These are phyloP conservation scores for Circinella minor DNA, from an alignment of 371 early-diverging fungal species.

Conservation along the genomic window DNA sequence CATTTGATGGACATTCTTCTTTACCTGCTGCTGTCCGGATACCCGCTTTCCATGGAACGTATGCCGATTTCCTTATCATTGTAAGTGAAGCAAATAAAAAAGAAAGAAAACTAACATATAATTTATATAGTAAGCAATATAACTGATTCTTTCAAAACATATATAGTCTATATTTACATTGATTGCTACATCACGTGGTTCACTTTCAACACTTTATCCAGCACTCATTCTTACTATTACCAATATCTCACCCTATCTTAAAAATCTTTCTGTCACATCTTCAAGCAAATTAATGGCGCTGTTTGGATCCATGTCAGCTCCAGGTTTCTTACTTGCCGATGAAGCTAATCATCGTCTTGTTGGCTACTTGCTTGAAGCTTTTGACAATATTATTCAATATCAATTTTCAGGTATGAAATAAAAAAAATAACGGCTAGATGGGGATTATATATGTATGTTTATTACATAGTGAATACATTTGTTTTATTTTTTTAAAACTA, in stretches of 20 bases:
- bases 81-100: conserved; percentile 34
- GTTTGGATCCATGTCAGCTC: conserved; percentile 77
- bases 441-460: too few species aligned
- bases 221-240: conserved; percentile 75
- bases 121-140: background rate
- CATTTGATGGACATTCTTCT: conserved; percentile 71
- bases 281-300: conserved; percentile 75
- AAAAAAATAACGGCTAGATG: too few species aligned
- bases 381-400: conserved; percentile 84
- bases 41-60: conserved; percentile 76
- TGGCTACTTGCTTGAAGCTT: conserved; percentile 74
- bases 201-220: conserved; percentile 74
- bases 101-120: too few species aligned
- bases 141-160: too few species aligned
- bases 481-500: background rate
- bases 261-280: conserved; percentile 73
- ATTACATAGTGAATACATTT: too few species aligned
- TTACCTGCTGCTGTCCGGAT: conserved; percentile 70
- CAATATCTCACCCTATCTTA: conserved; percentile 83
- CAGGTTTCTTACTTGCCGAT: conserved; percentile 80
- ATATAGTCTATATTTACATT: conserved; percentile 72
- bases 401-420: conserved; percentile 58
- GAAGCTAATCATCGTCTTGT: conserved; percentile 76
- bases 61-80: conserved; percentile 83
- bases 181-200: conserved; percentile 75